Evolutionary conservation across 2,329 filamentous ascomycete species (phyloP), one percentile per base, ranked within the genome.

Genomic region (Lachnellula subtilissima): DNA sequence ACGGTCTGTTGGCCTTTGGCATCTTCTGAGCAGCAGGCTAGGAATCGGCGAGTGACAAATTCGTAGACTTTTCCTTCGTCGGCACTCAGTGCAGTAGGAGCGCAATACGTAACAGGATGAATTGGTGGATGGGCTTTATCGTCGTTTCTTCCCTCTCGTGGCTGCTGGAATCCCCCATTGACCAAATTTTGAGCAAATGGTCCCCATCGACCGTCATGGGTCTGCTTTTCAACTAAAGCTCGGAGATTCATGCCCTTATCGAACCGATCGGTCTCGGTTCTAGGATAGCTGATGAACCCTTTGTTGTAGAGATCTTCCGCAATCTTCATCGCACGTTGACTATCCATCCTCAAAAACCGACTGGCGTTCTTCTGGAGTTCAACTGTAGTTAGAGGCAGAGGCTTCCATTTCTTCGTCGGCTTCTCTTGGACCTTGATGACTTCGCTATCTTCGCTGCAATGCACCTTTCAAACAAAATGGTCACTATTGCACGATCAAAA

Each of bases 71-170:
- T 85, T 52, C 80, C 83, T 69, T 96, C 90, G 52, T 87, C 79
- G 1, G 84, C 78, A 53, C 78, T 83, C 22, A 91, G 82, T 0
- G 77, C 76, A 43, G 49, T 51, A 0, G 86, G 81, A 1, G 82
- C 81, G 5, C 87, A 90, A 68, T 89, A 95, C n/a, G 88, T 88
- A 57, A 99, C 88, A 0, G 94, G 94, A 66, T 99, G 94, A 57
- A 99, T 99, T 0, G 94, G 94, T 25, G 94, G 94, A 73, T 99
- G 94, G 0, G 94, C 94, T 72, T 96, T 94, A 72, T 99, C 94
- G 71, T 99, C 96, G 70, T 97, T 85, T 52, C 85, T 82, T 4
- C 94, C 94, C 62, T 87, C 82, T 43, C 93, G 85, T 17, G 94
- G 94, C 62, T 88, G 86, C 48, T 84, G 83, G 70, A 96, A 97